Base-by-base conservation (phyloP, 2,329 filamentous ascomycete genomes). In the Trichoderma simmonsii region DNA sequence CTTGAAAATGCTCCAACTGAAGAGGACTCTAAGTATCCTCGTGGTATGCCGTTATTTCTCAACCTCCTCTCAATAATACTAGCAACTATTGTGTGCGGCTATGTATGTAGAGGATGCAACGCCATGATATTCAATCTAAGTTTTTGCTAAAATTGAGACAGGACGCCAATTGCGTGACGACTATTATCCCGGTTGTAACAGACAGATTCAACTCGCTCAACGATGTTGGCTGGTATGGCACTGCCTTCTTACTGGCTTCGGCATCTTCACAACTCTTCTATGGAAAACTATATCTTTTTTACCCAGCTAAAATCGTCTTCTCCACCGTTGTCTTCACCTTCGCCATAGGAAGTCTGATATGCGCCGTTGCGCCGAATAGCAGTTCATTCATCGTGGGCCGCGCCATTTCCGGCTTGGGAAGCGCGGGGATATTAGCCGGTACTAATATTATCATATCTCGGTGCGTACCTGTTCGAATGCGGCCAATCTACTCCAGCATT, bases 31-130 rank as follows among this genome's bases (percentile, higher is more conserved):
- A 48, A 48, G 43, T 48, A 62, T 62, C 59, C 59, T 62, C 32
- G 59, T 36, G 59, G 59, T 26, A 26, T 62, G 5, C 59, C 32
- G 32, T 62, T 62, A 12, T 62, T 62, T 62, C 59, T 62, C 21
- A 62, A 62, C 32, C 59, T 62, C 12, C 32, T 62, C n/a, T 62
- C 59, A 62, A 62, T 62, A 62, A 62, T 62, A 62, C 32, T 62
- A 62, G 59, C 59, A 39, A 62, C 59, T 18, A 62, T 62, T 15
- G 32, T 62, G 12, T 62, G 32, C 59, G 59, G 59, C 21, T 62
- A 62, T 62, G 59, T 62, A 62, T 39, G 59, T n/a, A 12, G 6
- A 61, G n/a, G 3, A 61, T 48, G 43, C 2, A n/a, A 48, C 43
- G 8, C 8, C 1, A 6, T 48, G 18, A n/a, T n/a, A n/a, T 48